Evolutionary conservation across 306 rosid genomes (phyloP).

Genomic region (Trifolium fragiferum): DNA sequence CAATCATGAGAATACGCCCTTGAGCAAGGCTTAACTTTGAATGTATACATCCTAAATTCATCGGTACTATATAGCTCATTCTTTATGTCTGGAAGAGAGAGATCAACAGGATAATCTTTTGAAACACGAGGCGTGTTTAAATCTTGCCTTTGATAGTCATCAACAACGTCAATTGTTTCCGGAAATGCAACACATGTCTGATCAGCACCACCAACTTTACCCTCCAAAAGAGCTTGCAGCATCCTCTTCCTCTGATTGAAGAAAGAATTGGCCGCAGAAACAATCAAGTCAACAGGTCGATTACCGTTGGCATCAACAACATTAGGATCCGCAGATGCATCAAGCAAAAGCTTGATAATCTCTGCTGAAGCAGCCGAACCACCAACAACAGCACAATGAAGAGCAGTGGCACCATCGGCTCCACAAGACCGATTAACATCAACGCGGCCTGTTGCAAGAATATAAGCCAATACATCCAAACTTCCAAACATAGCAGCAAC

Average conservation of each 20-base stretch:
- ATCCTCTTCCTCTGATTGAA: constrained; percentile 53
- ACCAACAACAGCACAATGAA: constrained; percentile 88
- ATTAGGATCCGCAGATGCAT: constrained; percentile 64
- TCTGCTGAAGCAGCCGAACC: constrained; percentile 63
- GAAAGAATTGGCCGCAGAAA: constrained; percentile 37
- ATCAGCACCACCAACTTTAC: constrained; percentile 32
- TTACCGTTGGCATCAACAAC: constrained; percentile 64
- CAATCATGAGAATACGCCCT: constrained; percentile 96
- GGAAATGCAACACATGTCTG: constrained; percentile 45
- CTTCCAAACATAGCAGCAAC: constrained; percentile 86
- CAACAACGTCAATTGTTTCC: constrained; percentile 42
- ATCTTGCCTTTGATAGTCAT: constrained; percentile 52
- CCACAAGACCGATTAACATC: constrained; percentile 68
- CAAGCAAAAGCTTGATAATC: constrained; percentile 71
- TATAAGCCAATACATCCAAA: constrained; percentile 52
- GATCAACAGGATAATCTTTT: constrained; percentile 81
- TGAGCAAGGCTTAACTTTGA: constrained; percentile 90
- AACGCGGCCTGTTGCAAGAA: constrained; percentile 52
- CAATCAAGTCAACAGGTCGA: constrained; percentile 64
- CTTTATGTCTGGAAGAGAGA: constrained; percentile 88
- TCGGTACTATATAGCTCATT: constrained; percentile 80
- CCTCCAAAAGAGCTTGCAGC: constrained; percentile 55
- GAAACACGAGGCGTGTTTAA: constrained; percentile 44
- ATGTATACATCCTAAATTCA: constrained; percentile 90
- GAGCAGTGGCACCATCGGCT: constrained; percentile 75